Conservation (phyloP, 2,329 filamentous ascomycete species). For the Pleoardoris graminearum region DNA sequence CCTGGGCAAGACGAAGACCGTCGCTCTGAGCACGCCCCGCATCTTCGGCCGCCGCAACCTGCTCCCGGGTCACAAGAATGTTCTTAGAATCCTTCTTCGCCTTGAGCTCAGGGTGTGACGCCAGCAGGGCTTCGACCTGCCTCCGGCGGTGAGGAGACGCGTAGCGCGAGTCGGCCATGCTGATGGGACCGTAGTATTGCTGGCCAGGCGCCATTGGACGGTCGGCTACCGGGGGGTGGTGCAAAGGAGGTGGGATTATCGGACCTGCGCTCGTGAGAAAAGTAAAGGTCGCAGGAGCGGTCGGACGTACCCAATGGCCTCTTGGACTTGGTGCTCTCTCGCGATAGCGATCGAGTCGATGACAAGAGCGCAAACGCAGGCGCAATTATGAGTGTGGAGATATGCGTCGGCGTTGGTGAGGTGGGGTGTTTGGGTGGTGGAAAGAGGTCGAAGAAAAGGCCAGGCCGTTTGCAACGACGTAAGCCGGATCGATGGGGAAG, state of each 20-base stretch:
- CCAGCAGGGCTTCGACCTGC: conserved; percentile 11
- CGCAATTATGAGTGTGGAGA: too few species aligned
- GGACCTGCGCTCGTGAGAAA: background rate
- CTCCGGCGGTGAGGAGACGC: conserved; percentile 17
- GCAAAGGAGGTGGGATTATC: background rate
- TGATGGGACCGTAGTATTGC: conserved; percentile 1
- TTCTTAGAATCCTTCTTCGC: conserved; percentile 8
- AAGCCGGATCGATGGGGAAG: background rate
- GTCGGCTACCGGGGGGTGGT: background rate
- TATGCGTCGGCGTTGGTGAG: too few species aligned
- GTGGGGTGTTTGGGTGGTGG: background rate
- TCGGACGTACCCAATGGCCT: background rate
- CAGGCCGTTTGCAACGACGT: background rate
- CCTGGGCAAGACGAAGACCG: conserved; percentile 28
- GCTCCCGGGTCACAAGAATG: conserved; percentile 30
- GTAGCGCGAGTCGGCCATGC: conserved; percentile 12
- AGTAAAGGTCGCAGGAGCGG: background rate
- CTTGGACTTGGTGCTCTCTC: background rate
- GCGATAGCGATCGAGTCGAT: background rate
- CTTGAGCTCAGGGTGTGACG: conserved; percentile 7
- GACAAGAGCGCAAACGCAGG: background rate
- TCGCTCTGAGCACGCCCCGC: conserved; percentile 8
- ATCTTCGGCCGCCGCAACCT: conserved; percentile 22
- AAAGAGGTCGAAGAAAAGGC: background rate
- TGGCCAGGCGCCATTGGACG: background rate